phyloP scores from a whole-genome alignment of 305 asterid genomes.

The Solanum hybrid region DNA sequence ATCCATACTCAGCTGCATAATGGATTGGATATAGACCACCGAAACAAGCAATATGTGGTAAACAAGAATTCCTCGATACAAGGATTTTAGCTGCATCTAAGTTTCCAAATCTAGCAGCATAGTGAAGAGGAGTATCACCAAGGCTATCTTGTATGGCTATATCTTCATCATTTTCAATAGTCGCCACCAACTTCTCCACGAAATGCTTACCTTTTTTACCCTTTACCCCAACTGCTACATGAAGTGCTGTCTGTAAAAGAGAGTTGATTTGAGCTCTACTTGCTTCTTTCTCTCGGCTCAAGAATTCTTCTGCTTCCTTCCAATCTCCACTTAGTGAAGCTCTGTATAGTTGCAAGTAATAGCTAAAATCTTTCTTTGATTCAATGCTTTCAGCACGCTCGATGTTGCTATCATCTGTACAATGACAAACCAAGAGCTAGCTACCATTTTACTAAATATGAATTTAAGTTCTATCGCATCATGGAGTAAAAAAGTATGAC shows the following conservation, averaged over 20 bases:
- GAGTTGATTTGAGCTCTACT: neutral
- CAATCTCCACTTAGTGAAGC: neutral
- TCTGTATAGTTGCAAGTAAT: neutral
- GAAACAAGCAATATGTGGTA: neutral
- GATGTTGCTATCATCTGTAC: neutral
- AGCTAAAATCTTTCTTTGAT: neutral
- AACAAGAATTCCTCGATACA: neutral
- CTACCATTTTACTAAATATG: neutral
- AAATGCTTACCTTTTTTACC: neutral
- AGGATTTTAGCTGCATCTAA: neutral
- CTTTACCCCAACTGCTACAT: neutral
- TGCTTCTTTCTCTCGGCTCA: neutral
- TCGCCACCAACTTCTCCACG: neutral
- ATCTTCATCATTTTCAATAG: neutral
- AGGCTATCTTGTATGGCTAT: rapidly evolving
- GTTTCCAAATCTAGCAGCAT: neutral
- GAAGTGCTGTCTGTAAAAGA: neutral
- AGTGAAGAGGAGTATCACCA: neutral
- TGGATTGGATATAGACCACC: neutral
- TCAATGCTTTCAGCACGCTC: neutral
- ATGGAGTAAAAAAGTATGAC: neutral
- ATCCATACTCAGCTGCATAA: neutral
- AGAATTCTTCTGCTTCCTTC: neutral
- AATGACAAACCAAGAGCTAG: neutral
- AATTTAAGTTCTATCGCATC: neutral